A percentile compares a stretch with the other conserved stretches of the same genome.
phyloP scores from a whole-genome alignment of 305 asterid genomes.

The Fraxinus nigra region DNA sequence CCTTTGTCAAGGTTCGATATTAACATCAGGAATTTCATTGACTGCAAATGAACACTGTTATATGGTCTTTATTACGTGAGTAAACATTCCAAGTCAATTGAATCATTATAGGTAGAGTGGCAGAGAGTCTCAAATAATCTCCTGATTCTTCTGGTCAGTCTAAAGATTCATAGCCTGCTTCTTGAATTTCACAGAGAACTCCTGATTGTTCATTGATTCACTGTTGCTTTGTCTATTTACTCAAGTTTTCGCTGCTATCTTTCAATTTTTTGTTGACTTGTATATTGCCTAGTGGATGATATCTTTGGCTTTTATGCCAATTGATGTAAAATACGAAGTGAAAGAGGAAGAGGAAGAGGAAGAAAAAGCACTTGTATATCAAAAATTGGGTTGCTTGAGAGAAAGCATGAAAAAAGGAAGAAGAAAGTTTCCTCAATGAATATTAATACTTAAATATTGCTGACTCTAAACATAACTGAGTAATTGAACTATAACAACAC shows the following conservation, averaged over 20 bases:
- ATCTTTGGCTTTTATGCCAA: background rate
- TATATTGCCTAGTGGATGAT: background rate
- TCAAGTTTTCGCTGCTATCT: background rate
- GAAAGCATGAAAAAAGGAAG: constrained; percentile 2
- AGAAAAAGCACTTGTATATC: background rate
- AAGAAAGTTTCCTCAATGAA: constrained; percentile 10
- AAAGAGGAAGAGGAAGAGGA: background rate
- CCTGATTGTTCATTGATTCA: background rate
- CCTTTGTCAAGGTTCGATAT: background rate
- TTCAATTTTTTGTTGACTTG: background rate
- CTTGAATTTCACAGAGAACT: background rate
- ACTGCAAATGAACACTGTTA: background rate
- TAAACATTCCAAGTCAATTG: background rate
- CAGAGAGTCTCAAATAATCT: background rate
- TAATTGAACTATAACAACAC: background rate
- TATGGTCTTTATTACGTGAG: background rate
- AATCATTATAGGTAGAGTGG: background rate
- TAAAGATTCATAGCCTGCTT: background rate
- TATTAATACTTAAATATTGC: background rate
- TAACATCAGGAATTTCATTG: background rate
- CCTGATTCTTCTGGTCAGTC: background rate
- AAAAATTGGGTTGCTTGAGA: background rate
- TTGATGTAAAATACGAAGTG: background rate
- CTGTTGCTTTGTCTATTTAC: background rate
- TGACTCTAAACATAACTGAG: background rate